A percentile compares a stretch with the other conserved stretches of the same genome.
These are phyloP conservation scores for Aspergillus fijiensis DNA, from an alignment of 2,329 filamentous ascomycete species.

Conservation along the genomic window DNA sequence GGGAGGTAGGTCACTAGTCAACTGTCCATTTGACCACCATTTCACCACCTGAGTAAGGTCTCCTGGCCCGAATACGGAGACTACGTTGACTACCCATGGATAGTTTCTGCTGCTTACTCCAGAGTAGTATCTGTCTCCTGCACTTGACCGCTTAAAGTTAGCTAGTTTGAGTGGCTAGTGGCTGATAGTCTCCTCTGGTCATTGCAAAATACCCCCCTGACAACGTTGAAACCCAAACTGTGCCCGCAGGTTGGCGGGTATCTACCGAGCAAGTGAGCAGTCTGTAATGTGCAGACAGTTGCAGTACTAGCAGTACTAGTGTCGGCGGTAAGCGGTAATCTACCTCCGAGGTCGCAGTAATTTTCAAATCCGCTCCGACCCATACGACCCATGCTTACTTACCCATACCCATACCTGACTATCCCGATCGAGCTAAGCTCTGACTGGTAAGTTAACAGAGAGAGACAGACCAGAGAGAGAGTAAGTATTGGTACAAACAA, in stretches of 20 bases:
- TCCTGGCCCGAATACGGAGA: not conserved
- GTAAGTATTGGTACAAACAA: not conserved
- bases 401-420: not conserved
- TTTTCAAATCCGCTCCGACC: conserved; percentile 12
- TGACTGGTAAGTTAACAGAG: not conserved
- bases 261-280: not conserved
- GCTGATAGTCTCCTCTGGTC: conserved; percentile 5
- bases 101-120: conserved; percentile 1
- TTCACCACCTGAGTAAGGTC: not conserved
- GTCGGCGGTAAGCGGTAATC: not conserved
- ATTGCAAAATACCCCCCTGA: not conserved
- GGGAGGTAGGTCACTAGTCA: not conserved
- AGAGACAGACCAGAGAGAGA: not conserved
- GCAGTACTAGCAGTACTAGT: not conserved
- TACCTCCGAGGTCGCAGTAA: conserved; percentile 7
- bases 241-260: not conserved
- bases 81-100: not conserved
- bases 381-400: not conserved
- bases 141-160: conserved; percentile 5
- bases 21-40: not conserved
- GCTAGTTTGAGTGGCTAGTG: conserved; percentile 11
- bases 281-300: too few relatives aligned
- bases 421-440: conserved; percentile 12
- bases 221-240: not conserved
- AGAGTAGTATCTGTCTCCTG: conserved; percentile 4